These are phyloP conservation scores for Ploettnerulaceae sp. DNA, from an alignment of 2,329 filamentous ascomycete genomes.

Conservation along the genomic window DNA sequence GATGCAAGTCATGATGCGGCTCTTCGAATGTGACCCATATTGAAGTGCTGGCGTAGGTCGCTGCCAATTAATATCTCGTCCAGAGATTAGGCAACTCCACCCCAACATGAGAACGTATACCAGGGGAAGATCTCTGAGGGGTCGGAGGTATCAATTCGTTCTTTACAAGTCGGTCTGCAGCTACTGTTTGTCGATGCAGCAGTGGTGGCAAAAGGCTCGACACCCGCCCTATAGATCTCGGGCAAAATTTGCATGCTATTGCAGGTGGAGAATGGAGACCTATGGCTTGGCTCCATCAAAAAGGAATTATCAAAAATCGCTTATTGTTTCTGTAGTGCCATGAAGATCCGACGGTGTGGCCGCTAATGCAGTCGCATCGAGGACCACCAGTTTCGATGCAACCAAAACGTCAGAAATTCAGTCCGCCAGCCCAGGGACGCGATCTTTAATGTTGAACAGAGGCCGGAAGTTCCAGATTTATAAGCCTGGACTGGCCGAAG, in stretches of 20 bases:
- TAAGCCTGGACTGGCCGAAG: constrained; percentile 25
- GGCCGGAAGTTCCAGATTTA: constrained; percentile 19
- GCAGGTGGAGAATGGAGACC: constrained; percentile 18
- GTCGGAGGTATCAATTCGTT: constrained; percentile 32
- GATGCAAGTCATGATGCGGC: constrained; percentile 50
- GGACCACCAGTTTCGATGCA: constrained; percentile 26
- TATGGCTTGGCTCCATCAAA: constrained; percentile 16
- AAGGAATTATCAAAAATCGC: neutral
- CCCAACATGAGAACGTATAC: constrained; percentile 40
- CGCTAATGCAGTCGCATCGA: constrained; percentile 33
- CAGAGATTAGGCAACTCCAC: constrained; percentile 61
- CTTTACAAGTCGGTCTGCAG: constrained; percentile 32
- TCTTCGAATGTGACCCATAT: constrained; percentile 62
- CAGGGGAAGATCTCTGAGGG: constrained; percentile 34
- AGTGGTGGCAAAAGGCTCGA: constrained; percentile 33
- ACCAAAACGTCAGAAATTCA: constrained; percentile 29
- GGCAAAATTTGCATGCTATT: constrained; percentile 25
- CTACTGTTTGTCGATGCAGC: constrained; percentile 31
- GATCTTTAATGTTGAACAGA: constrained; percentile 21
- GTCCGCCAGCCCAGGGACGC: constrained; percentile 25
- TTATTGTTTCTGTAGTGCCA: constrained; percentile 11
- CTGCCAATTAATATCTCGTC: constrained; percentile 71
- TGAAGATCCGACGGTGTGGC: constrained; percentile 31
- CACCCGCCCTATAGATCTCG: constrained; percentile 25
- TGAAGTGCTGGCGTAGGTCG: constrained; percentile 89